A percentile compares a stretch with the other conserved stretches of the same genome.
Conservation (phyloP, 176 grass and related monocot genomes). For the bread wheat (Triticum aestivum) region IWGSC_CS_RefSeq_v2.1 NC_057813.1:576153109-576153608, state of each 20-base stretch:
- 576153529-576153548: slow-evolving; percentile 45
- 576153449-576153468: neutral
- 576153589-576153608: slow-evolving; percentile 86
- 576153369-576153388: slow-evolving; percentile 2
- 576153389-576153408: neutral
- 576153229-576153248: neutral
- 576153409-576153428: neutral
- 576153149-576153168: neutral
- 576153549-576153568: slow-evolving; percentile 74
- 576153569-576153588: slow-evolving; percentile 94
- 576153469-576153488: no score
- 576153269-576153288: no score
- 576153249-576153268: neutral
- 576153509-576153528: no score
- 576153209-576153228: no score
- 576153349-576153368: slow-evolving; percentile 21
- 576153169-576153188: no score
- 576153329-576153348: no score
- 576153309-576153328: no score
- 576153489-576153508: no score
- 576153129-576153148: no score
- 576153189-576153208: no score
- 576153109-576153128: neutral
- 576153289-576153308: no score
- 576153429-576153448: neutral